Percentiles rank a stretch among this genome's conserved stretches.
phyloP scores from a whole-genome alignment of 2,329 filamentous ascomycete species.

The Pseudohalonectria lignicola region DNA sequence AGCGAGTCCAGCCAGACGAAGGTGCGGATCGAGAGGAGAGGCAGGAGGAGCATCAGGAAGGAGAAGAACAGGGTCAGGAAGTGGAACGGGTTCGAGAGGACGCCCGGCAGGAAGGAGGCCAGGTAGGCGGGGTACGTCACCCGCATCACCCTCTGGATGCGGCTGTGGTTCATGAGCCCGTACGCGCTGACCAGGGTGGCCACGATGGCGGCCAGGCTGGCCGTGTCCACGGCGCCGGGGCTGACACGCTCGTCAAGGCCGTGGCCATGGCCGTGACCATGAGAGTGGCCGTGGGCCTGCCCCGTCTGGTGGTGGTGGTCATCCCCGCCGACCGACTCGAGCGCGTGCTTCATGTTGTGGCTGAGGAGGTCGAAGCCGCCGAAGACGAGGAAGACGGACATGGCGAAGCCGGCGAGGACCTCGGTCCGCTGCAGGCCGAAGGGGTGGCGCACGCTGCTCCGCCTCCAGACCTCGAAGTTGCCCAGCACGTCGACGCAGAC shows the following conservation, averaged over 20 bases:
- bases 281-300: constrained; percentile 60
- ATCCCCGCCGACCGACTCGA: constrained; percentile 42
- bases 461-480: constrained; percentile 97
- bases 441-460: constrained; percentile 83
- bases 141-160: constrained; percentile 85
- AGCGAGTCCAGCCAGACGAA: constrained; percentile 76
- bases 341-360: constrained; percentile 85
- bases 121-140: constrained; percentile 55
- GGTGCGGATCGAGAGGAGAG: constrained; percentile 70
- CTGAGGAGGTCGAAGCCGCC: constrained; percentile 93
- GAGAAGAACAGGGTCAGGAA: constrained; percentile 88
- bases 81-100: constrained; percentile 92
- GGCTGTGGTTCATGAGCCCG: constrained; percentile 76
- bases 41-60: constrained; percentile 57
- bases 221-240: constrained; percentile 68
- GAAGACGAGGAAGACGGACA: constrained; percentile 94
- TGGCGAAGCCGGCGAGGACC: constrained; percentile 88
- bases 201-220: constrained; percentile 68
- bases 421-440: constrained; percentile 89
- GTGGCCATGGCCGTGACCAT: constrained; percentile 64
- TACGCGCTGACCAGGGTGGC: constrained; percentile 82
- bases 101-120: constrained; percentile 59
- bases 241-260: constrained; percentile 35
- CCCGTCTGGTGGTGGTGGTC: constrained; percentile 50
- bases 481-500: constrained; percentile 85